Evolutionary conservation across 2,329 filamentous ascomycete genomes (phyloP).

Genomic region (Aspergillus tubingensis): DNA sequence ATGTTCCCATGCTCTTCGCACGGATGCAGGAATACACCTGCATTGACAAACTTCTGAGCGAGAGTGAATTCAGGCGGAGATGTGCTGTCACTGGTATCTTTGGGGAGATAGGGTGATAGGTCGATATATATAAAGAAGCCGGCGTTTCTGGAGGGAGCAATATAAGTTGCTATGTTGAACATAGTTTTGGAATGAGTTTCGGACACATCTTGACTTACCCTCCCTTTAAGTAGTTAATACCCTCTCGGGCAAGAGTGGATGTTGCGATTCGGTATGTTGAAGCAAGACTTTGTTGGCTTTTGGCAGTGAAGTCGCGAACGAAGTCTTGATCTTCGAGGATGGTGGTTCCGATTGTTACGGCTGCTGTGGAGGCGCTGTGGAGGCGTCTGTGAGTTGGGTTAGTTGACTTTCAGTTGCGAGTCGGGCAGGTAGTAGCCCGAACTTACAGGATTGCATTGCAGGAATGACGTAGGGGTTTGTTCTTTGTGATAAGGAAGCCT

Average conservation of each 20-base stretch:
- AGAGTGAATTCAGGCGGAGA: slow-evolving; percentile 48
- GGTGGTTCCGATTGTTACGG: slow-evolving; percentile 31
- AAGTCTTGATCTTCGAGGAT: slow-evolving; percentile 38
- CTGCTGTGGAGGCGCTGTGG: slow-evolving; percentile 29
- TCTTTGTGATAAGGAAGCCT: slow-evolving; percentile 31
- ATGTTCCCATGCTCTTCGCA: slow-evolving; percentile 48
- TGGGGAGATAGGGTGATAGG: slow-evolving; percentile 43
- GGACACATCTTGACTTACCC: slow-evolving; percentile 23
- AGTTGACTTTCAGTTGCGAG: not conserved
- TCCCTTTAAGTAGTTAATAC: slow-evolving; percentile 41
- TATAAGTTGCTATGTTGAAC: no score
- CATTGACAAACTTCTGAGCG: slow-evolving; percentile 46
- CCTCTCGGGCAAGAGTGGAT: slow-evolving; percentile 36
- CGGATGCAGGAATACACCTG: slow-evolving; percentile 55
- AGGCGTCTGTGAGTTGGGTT: slow-evolving; percentile 24
- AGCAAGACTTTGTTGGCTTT: slow-evolving; percentile 27
- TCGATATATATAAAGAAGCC: slow-evolving; percentile 52
- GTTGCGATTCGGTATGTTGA: slow-evolving; percentile 33
- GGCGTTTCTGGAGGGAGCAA: slow-evolving; percentile 35
- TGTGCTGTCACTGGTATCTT: not conserved
- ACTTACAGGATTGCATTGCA: slow-evolving; percentile 31
- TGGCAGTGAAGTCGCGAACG: slow-evolving; percentile 36
- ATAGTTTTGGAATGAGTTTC: no score
- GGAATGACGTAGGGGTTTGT: slow-evolving; percentile 26
- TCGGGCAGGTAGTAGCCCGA: not conserved